Base-by-base conservation (phyloP, 352 stramenopile species). In the Globisporangium okanoganense region DNA sequence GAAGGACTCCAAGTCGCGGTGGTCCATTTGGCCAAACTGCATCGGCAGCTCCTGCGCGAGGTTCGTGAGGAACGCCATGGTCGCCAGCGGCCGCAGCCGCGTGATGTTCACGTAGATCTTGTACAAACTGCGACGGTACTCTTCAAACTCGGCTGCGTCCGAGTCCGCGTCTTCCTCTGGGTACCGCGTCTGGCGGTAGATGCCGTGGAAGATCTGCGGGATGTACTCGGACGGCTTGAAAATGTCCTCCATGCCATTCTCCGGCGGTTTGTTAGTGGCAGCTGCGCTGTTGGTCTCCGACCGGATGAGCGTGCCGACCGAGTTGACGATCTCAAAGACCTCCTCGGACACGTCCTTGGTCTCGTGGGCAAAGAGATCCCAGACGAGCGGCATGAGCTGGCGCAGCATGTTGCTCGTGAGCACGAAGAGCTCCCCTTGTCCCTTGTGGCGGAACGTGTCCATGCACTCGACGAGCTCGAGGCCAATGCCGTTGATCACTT, bases 101-200 rank as follows among this genome's bases (percentile, higher is more conserved):
- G 85, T 85, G 53, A 93, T 86, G 63, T 96, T 94, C 48, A 96
- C 79, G 62, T 90, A 96, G 59, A 96, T 92, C 51, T 90, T 92
- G 70, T 88, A 92, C 22, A 94, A 65, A 56, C 84, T 90, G 49
- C 79, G 79, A 27, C 85, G 80, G 61, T 94, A 94, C 48, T 89
- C 76, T 69, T 94, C 87, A 58, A 96, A 93, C 59, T 92, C 85
- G 8, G 86, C 78, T 24, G 78, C 85, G 60, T 96, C 87, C 53
- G 82, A 84, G 65, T 92, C 80, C 0, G 75, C 72, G 55, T 90
- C 77, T 22, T 91, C 78, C 8, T 91, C 78, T 0, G 82, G 82
- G 52, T 90, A 93, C 14, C 85, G 81, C 13, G 87, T 92, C 61
- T 96, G 86, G 25, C 76, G 72, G 71, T 90, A 92, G 61, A 96